phyloP scores from a whole-genome alignment of 2,329 filamentous ascomycete species.

The Colletotrichum sp. region DNA sequence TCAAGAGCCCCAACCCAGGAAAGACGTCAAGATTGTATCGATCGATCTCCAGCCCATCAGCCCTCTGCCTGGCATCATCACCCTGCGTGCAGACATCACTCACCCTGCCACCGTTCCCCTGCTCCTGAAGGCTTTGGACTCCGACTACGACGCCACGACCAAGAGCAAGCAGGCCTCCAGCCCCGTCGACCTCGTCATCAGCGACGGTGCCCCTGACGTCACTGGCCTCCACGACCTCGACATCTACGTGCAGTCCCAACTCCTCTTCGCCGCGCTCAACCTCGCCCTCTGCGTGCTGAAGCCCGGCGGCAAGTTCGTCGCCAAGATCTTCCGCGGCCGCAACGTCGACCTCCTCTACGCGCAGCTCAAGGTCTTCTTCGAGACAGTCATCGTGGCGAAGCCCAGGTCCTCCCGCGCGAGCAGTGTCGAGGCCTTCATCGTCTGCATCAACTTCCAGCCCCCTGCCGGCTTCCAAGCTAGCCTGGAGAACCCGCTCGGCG shows the following conservation, averaged over 20 bases:
- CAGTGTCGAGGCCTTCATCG: slow-evolving; percentile 95
- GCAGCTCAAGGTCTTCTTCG: slow-evolving; percentile 91
- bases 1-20: slow-evolving; percentile 48
- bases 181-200: slow-evolving; percentile 91
- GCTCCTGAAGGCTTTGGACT: slow-evolving; percentile 83
- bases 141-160: slow-evolving; percentile 61
- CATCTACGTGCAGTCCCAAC: slow-evolving; percentile 96
- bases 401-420: slow-evolving; percentile 93
- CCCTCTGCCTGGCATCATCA: slow-evolving; percentile 89
- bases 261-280: slow-evolving; percentile 93
- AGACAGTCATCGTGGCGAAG: slow-evolving; percentile 88
- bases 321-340: slow-evolving; percentile 94
- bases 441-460: slow-evolving; percentile 88
- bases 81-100: slow-evolving; percentile 93
- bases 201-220: slow-evolving; percentile 94
- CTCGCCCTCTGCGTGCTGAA: slow-evolving; percentile 91
- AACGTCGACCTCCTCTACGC: slow-evolving; percentile 97
- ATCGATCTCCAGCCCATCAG: slow-evolving; percentile 97
- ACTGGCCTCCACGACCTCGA: slow-evolving; percentile 97
- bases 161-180: slow-evolving; percentile 63
- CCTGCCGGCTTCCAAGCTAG: slow-evolving; percentile 78
- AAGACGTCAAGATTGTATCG: slow-evolving; percentile 90
- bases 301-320: slow-evolving; percentile 94
- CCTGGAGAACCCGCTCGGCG: slow-evolving; percentile 75
- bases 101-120: slow-evolving; percentile 94